These are phyloP conservation scores for Podaxis sp. DNA, from an alignment of 768 basidiomycete species.

Conservation along the genomic window DNA sequence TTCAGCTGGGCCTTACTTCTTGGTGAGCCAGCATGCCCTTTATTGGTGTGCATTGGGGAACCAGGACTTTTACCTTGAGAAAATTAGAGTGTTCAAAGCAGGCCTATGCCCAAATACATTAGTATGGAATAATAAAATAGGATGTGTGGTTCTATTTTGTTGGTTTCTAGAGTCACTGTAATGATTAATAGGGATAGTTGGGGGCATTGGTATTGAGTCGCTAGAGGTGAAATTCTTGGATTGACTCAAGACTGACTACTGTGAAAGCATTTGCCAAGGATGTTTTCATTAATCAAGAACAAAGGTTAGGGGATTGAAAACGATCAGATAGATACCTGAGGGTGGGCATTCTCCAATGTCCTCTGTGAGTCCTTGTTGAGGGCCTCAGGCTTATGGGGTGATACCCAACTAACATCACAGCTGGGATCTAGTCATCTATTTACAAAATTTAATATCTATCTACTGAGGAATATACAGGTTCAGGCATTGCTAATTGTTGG, in stretches of 20 bases:
- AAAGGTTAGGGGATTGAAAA: constrained; percentile 38
- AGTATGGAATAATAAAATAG: constrained; percentile 84
- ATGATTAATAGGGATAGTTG: constrained; percentile 84
- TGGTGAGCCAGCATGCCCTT: constrained; percentile 72
- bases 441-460: too few species aligned
- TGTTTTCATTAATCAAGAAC: constrained; percentile 1
- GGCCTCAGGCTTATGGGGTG: too few species aligned
- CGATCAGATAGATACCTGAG: constrained; percentile 69
- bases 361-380: too few species aligned
- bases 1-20: constrained; percentile 66
- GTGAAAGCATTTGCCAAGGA: constrained; percentile 12
- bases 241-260: neutral
- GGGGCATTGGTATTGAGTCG: constrained; percentile 80
- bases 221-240: constrained; percentile 82
- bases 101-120: constrained; percentile 76
- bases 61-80: constrained; percentile 81
- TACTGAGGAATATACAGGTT: too few species aligned
- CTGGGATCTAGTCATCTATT: too few species aligned
- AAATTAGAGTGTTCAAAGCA: constrained; percentile 35
- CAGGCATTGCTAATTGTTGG: too few species aligned
- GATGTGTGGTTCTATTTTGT: constrained; percentile 55
- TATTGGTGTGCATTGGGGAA: constrained; percentile 65
- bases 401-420: too few species aligned
- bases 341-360: too few species aligned
- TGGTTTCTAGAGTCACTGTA: constrained; percentile 81